phyloP scores from a whole-genome alignment of 2,329 filamentous ascomycete species.

The Cercospora beticola region DNA sequence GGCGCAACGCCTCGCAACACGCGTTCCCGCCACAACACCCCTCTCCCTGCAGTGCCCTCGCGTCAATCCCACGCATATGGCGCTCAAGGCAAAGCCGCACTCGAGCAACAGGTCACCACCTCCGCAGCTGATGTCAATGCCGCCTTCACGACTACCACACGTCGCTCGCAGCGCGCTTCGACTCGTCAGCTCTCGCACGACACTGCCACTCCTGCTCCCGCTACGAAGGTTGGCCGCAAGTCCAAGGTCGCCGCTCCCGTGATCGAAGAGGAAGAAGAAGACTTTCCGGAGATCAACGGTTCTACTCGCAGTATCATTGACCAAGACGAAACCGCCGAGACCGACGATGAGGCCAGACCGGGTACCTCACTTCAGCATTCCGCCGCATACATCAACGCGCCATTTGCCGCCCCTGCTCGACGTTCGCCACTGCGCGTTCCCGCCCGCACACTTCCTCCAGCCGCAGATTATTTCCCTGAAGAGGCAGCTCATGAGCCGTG shows the following conservation, averaged over 20 bases:
- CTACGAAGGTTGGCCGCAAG: not conserved
- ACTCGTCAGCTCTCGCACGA: constrained; percentile 7
- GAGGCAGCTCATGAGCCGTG: constrained; percentile 2
- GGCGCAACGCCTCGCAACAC: constrained; percentile 17
- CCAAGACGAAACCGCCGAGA: not conserved
- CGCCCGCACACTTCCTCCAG: not conserved
- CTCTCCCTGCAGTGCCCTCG: constrained; percentile 20
- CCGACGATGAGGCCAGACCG: constrained; percentile 11
- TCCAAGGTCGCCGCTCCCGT: not conserved
- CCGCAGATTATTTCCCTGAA: not conserved
- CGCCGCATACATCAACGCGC: constrained; percentile 14
- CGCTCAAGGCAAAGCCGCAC: constrained; percentile 20
- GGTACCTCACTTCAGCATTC: constrained; percentile 13
- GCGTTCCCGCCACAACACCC: constrained; percentile 18
- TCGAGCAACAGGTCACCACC: constrained; percentile 20
- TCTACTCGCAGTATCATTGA: not conserved
- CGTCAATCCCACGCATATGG: constrained; percentile 25
- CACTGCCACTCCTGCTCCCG: not conserved
- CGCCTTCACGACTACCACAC: constrained; percentile 16
- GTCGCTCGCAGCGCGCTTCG: constrained; percentile 11
- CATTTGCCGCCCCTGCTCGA: not conserved
- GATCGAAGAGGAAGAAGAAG: constrained; percentile 6
- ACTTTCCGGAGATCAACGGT: constrained; percentile 5
- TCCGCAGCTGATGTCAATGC: constrained; percentile 17
- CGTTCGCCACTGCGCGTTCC: not conserved